Evolutionary conservation across 306 rosid genomes (phyloP), one percentile per base, ranked within the genome.

Genomic region (Vigna angularis): DNA sequence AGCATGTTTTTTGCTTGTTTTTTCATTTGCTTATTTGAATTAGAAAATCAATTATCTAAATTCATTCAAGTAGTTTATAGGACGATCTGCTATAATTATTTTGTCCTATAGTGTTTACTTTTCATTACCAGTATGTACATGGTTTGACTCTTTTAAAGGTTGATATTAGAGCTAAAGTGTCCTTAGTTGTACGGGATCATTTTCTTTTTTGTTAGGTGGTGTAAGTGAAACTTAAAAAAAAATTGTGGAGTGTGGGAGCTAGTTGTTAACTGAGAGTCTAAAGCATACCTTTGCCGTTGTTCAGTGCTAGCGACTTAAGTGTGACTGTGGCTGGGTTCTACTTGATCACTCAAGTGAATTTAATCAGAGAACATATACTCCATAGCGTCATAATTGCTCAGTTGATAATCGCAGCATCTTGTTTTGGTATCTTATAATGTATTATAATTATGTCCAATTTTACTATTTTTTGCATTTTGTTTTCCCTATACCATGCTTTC

Each of bases 1-100:
- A 70, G 55, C 64, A 47, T 64, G 17, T 30, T 32, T 42, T 9
- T 65, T 72, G 1, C 38, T 50, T 80, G 68, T 56, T 75, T 74
- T 49, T 38, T 70, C 42, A 28, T 15, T 4, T 57, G 48, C 48
- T 78, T 83, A 42, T 57, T 28, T 74, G 56, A 69, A 28, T 12
- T 24, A 30, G 68, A 45, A 32, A 64, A 66, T 45, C 50, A 76
- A 56, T 66, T 49, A 42, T 83, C 7, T 30, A 50, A 53, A 12
- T 67, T 8, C 50, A 30, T 52, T 4, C n/a, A 26, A 74, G 28
- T 16, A 42, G 13, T 45, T 45, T 62, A 36, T 62, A 2, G 40
- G 51, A 49, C 38, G 18, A 48, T 30, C 32, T 24, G 22, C 3
- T n/a, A 53, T 16, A 26, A 26, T 63, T 22, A 7, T 48, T 50